Conservation (phyloP, 1,284 basidiomycete genomes). For the Rhodotorula sp. region DNA sequence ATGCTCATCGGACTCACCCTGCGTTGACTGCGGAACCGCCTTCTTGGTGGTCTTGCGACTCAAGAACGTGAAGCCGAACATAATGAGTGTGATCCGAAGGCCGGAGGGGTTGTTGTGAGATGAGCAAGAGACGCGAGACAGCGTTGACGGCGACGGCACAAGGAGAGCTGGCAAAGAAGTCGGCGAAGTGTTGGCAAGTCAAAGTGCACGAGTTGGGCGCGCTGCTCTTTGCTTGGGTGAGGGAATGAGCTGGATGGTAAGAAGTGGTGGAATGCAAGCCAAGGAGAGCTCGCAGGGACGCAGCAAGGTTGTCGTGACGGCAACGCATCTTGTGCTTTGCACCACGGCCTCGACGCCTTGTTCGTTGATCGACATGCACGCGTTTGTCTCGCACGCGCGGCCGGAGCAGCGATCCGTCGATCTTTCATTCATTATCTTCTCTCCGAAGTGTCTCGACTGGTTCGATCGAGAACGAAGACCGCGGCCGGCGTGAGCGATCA, state of each 20-base stretch:
- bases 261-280: background rate
- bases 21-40: background rate
- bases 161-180: background rate
- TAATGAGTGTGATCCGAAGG: background rate
- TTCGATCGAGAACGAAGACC: too few relatives aligned
- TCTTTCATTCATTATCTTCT: too few relatives aligned
- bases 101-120: background rate
- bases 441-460: too few relatives aligned
- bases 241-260: background rate
- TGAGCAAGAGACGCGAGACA: background rate
- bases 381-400: too few relatives aligned
- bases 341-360: too few relatives aligned
- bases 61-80: background rate
- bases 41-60: background rate
- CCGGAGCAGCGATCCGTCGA: too few relatives aligned
- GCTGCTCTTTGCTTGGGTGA: background rate
- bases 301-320: too few relatives aligned
- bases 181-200: background rate
- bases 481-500: too few relatives aligned
- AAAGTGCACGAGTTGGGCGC: background rate
- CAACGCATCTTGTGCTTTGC: too few relatives aligned
- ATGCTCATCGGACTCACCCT: background rate
- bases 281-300: too few relatives aligned
- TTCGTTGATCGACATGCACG: too few relatives aligned
- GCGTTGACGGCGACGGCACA: background rate